Evolutionary conservation across 164 flowering plant genomes (phyloP).

Genomic region (Warburgia ugandensis): DNA sequence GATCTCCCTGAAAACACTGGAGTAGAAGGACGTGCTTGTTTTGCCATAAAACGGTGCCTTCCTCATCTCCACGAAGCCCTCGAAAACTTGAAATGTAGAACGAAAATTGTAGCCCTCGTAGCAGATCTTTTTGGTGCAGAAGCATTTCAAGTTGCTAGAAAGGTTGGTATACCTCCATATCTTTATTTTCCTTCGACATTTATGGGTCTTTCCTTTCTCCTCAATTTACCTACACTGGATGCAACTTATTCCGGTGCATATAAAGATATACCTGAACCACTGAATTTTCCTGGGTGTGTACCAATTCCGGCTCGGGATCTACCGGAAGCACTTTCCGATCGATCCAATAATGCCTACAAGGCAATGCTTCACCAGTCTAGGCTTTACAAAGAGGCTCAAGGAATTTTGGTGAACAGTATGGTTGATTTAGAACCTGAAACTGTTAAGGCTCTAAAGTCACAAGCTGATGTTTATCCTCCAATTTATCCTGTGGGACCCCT

Average conservation of each 20-base stretch:
- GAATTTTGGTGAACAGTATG: conserved; percentile 22
- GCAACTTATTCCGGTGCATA: conserved; percentile 16
- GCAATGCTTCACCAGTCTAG: conserved; percentile 9
- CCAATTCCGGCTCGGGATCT: conserved; percentile 21
- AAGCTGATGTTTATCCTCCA: conserved; percentile 10
- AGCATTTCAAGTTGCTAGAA: conserved; percentile 22
- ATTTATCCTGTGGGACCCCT: conserved; percentile 30
- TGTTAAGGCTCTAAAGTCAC: conserved; percentile 9
- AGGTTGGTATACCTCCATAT: conserved; percentile 20
- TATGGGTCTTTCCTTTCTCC: conserved; percentile 18
- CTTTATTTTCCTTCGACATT: conserved; percentile 31
- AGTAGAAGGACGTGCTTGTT: not conserved
- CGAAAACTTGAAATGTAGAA: conserved; percentile 16
- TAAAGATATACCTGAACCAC: conserved; percentile 17
- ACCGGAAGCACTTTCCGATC: conserved; percentile 17
- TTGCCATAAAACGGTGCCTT: not conserved
- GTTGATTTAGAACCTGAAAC: conserved; percentile 13
- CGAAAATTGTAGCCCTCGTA: conserved; percentile 21
- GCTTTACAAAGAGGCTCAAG: conserved; percentile 10
- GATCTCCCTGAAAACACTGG: conserved; percentile 13
- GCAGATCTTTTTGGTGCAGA: conserved; percentile 34
- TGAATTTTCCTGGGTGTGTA: conserved; percentile 23
- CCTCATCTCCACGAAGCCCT: too few relatives aligned
- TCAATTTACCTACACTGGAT: conserved; percentile 25
- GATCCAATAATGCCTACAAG: conserved; percentile 13